phyloP scores from a whole-genome alignment of 768 basidiomycete genomes.

The Podaxis pistillaris region DNA sequence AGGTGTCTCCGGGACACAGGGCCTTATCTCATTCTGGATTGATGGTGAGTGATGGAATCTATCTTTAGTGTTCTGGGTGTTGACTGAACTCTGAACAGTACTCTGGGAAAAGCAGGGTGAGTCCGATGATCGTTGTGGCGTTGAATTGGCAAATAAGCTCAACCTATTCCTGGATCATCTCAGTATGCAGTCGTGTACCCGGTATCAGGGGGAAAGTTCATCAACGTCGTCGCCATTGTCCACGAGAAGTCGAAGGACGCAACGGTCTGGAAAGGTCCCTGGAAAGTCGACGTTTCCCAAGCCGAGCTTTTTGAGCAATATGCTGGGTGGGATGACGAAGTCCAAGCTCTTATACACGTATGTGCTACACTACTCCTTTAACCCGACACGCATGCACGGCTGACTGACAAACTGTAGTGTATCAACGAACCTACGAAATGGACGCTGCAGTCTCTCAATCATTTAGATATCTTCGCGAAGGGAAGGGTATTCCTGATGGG shows the following conservation, averaged over 20 bases:
- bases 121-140: background rate
- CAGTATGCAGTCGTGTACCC: constrained; percentile 49
- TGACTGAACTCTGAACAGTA: constrained; percentile 21
- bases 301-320: constrained; percentile 16
- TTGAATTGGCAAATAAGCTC: background rate
- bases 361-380: background rate
- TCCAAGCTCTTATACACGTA: constrained; percentile 17
- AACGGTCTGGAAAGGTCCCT: constrained; percentile 19
- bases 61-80: background rate
- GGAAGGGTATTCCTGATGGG: constrained; percentile 22
- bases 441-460: constrained; percentile 21
- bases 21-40: constrained; percentile 8
- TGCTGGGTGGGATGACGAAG: constrained; percentile 17
- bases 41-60: constrained; percentile 20
- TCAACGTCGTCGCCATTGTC: constrained; percentile 47
- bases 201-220: constrained; percentile 39
- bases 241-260: constrained; percentile 15
- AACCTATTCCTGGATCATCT: background rate
- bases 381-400: background rate
- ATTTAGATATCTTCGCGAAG: constrained; percentile 19
- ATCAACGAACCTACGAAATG: constrained; percentile 20
- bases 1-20: constrained; percentile 28
- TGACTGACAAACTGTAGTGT: constrained; percentile 15
- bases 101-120: constrained; percentile 29
- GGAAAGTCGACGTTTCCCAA: constrained; percentile 16